Conservation (phyloP, 176 grass and related monocot genomes). For the Zizania latifolia region DNA sequence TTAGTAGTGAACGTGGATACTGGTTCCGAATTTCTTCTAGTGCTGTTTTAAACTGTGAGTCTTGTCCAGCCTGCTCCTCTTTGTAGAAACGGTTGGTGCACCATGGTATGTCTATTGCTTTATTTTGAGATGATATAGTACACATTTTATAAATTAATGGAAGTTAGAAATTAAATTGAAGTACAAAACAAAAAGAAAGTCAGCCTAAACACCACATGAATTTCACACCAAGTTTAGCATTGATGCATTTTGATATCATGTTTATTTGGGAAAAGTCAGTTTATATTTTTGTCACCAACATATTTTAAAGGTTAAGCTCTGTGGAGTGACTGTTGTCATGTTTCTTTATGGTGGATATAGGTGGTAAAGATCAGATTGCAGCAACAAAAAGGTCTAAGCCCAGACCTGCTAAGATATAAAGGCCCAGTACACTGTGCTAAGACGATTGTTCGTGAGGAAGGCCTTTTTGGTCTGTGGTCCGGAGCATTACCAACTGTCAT, state of each 20-base stretch:
- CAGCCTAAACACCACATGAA: neutral
- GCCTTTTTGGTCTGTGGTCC: constrained; percentile 73
- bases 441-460: constrained; percentile 78
- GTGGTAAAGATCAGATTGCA: constrained; percentile 89
- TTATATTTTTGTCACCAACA: neutral
- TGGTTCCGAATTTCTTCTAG: too few relatives aligned
- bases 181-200: neutral
- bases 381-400: constrained; percentile 82
- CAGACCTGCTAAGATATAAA: constrained; percentile 74
- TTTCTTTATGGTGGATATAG: constrained; percentile 34
- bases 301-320: neutral
- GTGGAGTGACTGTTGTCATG: neutral
- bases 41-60: too few relatives aligned
- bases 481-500: constrained; percentile 84
- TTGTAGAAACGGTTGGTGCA: neutral
- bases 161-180: neutral
- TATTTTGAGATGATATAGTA: neutral
- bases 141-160: neutral
- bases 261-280: neutral
- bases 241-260: neutral
- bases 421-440: constrained; percentile 76
- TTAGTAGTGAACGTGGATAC: too few relatives aligned
- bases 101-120: neutral
- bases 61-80: neutral
- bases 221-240: neutral